A percentile compares a stretch with the other conserved stretches of the same genome.
phyloP scores from a whole-genome alignment of 169 alveolate species.

The Eimeria maxima region DNA sequence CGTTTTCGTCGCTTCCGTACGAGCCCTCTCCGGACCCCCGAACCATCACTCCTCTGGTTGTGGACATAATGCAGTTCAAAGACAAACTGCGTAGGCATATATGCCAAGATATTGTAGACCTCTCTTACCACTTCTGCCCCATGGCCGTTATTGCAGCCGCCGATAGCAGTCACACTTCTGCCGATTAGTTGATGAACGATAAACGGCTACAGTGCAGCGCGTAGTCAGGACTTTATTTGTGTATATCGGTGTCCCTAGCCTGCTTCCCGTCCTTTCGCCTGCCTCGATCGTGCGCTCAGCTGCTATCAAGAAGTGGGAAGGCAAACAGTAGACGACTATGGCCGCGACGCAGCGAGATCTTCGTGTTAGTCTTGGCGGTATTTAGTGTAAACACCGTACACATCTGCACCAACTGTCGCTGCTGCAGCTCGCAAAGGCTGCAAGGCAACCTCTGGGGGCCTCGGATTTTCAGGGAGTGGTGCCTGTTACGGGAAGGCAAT shows the following conservation, averaged over 20 bases:
- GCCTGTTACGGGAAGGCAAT: neutral
- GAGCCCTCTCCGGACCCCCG: conserved; percentile 78
- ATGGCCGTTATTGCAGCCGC: neutral
- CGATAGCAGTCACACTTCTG: no score
- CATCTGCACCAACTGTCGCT: neutral
- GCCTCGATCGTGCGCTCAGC: neutral
- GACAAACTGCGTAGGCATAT: conserved; percentile 77
- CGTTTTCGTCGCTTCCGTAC: conserved; percentile 48
- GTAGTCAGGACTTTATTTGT: neutral
- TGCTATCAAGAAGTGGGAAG: conserved; percentile 50
- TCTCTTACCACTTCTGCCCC: neutral
- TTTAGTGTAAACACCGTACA: neutral
- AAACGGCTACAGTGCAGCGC: neutral
- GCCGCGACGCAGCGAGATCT: conserved; percentile 4
- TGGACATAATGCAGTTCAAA: conserved; percentile 73
- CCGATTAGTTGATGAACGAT: neutral
- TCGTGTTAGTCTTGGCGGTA: neutral
- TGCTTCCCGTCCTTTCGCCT: neutral
- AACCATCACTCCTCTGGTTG: conserved; percentile 73
- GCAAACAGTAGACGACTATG: conserved; percentile 21
- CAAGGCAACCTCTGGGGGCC: neutral
- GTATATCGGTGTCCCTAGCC: neutral
- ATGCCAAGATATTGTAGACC: neutral
- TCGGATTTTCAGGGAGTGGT: neutral
- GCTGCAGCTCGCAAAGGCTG: neutral